Conservation (phyloP, 805 yeast genomes). For the Saccharomycopsis fibuligera region DNA sequence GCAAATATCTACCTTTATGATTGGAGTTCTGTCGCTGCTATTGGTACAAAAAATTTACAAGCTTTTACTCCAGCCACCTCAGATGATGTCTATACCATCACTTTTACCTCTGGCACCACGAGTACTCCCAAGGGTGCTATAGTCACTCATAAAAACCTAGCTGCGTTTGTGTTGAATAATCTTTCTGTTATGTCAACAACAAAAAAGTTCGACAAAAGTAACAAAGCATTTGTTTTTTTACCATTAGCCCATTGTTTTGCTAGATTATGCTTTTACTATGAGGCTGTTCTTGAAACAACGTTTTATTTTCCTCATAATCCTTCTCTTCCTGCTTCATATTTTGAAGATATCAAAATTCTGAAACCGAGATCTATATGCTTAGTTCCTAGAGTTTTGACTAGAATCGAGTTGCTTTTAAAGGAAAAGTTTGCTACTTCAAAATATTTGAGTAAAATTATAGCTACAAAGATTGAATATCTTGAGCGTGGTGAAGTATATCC, state of each 20-base stretch:
- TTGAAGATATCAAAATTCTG: conserved; percentile 44
- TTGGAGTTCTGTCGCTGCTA: conserved; percentile 27
- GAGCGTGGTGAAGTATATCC: conserved; percentile 16
- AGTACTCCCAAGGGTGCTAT: conserved; percentile 70
- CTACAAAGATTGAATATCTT: conserved; percentile 21
- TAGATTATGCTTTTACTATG: conserved; percentile 28
- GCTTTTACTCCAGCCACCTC: conserved; percentile 35
- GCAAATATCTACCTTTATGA: conserved; percentile 30
- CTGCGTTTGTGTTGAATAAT: neutral
- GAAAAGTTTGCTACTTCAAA: conserved; percentile 34
- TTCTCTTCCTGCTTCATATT: conserved; percentile 32
- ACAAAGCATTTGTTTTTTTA: neutral
- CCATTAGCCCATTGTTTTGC: conserved; percentile 10
- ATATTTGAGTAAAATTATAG: conserved; percentile 32
- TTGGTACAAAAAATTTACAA: conserved; percentile 30
- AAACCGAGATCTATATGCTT: conserved; percentile 42
- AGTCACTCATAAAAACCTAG: conserved; percentile 37
- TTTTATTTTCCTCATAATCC: conserved; percentile 2
- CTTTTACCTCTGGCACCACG: conserved; percentile 21
- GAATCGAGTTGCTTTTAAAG: conserved; percentile 32
- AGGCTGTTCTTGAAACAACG: conserved; percentile 4
- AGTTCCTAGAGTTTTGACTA: conserved; percentile 51
- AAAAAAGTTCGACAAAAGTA: conserved; percentile 22
- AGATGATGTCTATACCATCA: conserved; percentile 31
- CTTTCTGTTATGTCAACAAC: conserved; percentile 30